phyloP scores from a whole-genome alignment of 805 yeast species.

The Wickerhamiella lipophila region DNA sequence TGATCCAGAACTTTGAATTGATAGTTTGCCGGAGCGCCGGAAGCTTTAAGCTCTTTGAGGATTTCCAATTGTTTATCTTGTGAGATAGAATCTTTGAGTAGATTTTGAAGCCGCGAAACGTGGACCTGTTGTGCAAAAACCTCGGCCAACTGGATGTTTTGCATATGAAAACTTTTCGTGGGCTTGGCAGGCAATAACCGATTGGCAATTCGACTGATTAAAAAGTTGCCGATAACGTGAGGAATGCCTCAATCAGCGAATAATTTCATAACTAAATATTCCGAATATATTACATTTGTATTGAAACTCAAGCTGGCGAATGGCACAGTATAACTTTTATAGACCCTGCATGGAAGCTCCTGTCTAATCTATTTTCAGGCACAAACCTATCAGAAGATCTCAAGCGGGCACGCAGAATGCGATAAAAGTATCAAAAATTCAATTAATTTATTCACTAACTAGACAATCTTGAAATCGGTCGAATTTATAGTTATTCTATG shows the following conservation, averaged over 20 bases:
- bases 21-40: slow-evolving; percentile 12
- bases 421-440: too few relatives aligned
- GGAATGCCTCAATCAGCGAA: too few relatives aligned
- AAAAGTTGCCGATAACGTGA: background rate
- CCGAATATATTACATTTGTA: too few relatives aligned
- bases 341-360: background rate
- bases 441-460: too few relatives aligned
- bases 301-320: background rate
- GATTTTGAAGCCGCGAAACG: background rate
- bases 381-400: background rate
- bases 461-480: background rate
- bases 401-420: too few relatives aligned
- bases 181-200: background rate
- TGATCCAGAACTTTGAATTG: slow-evolving; percentile 13
- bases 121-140: slow-evolving; percentile 20
- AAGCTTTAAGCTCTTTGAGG: slow-evolving; percentile 1
- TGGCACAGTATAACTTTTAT: background rate
- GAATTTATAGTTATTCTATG: background rate
- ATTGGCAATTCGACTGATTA: background rate
- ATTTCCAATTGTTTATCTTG: slow-evolving; percentile 11
- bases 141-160: background rate
- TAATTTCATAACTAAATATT: too few relatives aligned
- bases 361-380: background rate
- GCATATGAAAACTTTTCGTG: slow-evolving; percentile 7
- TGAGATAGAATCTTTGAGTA: background rate